Conservation (phyloP, 2,329 filamentous ascomycete genomes). For the Sporothrix euskadiensis region DNA sequence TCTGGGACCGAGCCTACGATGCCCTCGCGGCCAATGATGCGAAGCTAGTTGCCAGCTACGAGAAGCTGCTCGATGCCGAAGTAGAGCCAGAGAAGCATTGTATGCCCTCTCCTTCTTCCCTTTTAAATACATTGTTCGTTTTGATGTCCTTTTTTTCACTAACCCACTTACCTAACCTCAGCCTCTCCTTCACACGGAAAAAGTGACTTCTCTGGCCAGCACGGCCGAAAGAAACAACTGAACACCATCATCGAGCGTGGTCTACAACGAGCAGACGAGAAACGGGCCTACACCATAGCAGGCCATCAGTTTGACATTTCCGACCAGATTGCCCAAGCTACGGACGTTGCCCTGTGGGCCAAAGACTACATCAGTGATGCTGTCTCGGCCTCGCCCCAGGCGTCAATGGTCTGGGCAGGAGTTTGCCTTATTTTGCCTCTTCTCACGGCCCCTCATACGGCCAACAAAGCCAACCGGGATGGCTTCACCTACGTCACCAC, state of each 20-base stretch:
- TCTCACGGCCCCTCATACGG: conserved; percentile 38
- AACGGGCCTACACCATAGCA: background rate
- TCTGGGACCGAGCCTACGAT: conserved; percentile 3
- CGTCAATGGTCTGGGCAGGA: conserved; percentile 41
- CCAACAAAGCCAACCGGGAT: conserved; percentile 37
- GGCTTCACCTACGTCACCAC: conserved; percentile 42
- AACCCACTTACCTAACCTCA: background rate
- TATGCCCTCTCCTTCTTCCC: background rate
- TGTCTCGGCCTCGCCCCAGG: conserved; percentile 38
- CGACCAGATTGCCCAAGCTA: conserved; percentile 33
- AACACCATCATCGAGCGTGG: background rate
- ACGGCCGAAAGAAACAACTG: background rate
- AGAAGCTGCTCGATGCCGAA: background rate
- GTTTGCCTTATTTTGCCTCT: conserved; percentile 43
- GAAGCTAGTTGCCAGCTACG: background rate
- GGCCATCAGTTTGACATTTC: background rate
- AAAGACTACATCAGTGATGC: conserved; percentile 37
- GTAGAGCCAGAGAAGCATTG: background rate
- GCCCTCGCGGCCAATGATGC: background rate
- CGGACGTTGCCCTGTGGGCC: conserved; percentile 31
- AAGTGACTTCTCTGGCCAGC: background rate
- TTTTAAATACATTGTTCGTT: background rate
- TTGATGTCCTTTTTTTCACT: background rate
- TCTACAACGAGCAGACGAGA: background rate
- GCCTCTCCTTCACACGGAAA: background rate